A percentile compares a stretch with the other conserved stretches of the same genome.
Evolutionary conservation across 805 yeast genomes (phyloP).

Genomic region (Yamadazyma akitaensis): DNA sequence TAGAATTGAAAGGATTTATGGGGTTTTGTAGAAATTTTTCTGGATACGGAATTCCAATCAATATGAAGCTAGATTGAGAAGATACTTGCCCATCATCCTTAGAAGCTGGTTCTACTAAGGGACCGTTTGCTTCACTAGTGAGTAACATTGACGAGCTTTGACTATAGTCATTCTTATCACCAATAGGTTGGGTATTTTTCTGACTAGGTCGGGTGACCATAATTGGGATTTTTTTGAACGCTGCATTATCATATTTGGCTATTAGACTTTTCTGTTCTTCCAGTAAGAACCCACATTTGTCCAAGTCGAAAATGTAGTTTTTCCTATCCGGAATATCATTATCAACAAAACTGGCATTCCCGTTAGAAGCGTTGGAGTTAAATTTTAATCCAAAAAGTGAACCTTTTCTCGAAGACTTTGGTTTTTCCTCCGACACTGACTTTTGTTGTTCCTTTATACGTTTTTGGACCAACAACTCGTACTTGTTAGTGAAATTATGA

Average conservation of each 20-base stretch:
- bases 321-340: constrained; percentile 14
- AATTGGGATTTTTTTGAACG: constrained; percentile 28
- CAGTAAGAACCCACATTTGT: constrained; percentile 30
- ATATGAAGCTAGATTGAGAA: constrained; percentile 29
- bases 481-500: constrained; percentile 37
- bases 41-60: constrained; percentile 42
- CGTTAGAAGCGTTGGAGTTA: constrained; percentile 16
- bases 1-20: constrained; percentile 37
- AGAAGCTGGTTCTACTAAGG: not conserved
- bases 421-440: constrained; percentile 15
- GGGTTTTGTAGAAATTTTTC: constrained; percentile 32
- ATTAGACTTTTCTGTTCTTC: constrained; percentile 33
- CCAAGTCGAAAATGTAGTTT: constrained; percentile 11
- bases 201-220: constrained; percentile 37
- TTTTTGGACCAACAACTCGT: constrained; percentile 38
- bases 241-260: constrained; percentile 20
- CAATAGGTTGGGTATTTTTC: not conserved
- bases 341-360: constrained; percentile 4
- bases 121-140: constrained; percentile 6
- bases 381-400: constrained; percentile 41
- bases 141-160: constrained; percentile 35
- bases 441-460: constrained; percentile 29
- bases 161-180: constrained; percentile 23
- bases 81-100: constrained; percentile 23
- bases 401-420: constrained; percentile 29